These are phyloP conservation scores for Yamadazyma kitorensis DNA, from an alignment of 805 yeast species.

Conservation along the genomic window DNA sequence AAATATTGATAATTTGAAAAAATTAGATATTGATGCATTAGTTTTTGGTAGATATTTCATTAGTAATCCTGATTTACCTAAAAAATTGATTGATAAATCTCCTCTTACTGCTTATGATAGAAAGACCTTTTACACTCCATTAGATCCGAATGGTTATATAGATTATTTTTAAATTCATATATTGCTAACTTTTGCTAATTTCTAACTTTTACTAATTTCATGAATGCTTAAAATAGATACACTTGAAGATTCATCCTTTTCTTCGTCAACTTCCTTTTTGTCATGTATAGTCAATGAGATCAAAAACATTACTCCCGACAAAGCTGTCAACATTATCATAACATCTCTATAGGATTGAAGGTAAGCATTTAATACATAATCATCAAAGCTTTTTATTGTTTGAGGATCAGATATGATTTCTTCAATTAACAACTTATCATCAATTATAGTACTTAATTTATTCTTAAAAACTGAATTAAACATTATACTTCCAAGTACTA, in stretches of 20 bases:
- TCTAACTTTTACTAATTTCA: not conserved
- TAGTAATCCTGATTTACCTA: slow-evolving; percentile 8
- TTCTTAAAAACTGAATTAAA: slow-evolving; percentile 6
- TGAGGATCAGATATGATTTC: slow-evolving; percentile 4
- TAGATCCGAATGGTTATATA: slow-evolving; percentile 7
- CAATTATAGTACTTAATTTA: not conserved
- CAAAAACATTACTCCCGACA: slow-evolving; percentile 12
- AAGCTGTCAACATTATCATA: slow-evolving; percentile 9
- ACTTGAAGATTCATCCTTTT: not conserved
- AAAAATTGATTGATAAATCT: not conserved
- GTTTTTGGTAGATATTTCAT: slow-evolving; percentile 8
- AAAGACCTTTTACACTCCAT: slow-evolving; percentile 6
- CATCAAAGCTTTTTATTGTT: not conserved
- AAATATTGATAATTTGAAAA: slow-evolving; percentile 4
- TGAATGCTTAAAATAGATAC: not conserved
- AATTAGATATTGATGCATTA: slow-evolving; percentile 3
- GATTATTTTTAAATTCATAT: slow-evolving; percentile 1
- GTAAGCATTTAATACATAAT: slow-evolving; percentile 2
- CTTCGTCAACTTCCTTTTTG: slow-evolving; percentile 2
- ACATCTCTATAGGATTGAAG: slow-evolving; percentile 6
- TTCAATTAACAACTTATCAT: not conserved
- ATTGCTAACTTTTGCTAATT: not conserved
- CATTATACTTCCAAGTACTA: slow-evolving; percentile 19
- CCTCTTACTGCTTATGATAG: slow-evolving; percentile 8
- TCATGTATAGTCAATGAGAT: slow-evolving; percentile 8